Base-by-base conservation (phyloP, 306 rosid species). In the Adenanthera pavonina region DNA sequence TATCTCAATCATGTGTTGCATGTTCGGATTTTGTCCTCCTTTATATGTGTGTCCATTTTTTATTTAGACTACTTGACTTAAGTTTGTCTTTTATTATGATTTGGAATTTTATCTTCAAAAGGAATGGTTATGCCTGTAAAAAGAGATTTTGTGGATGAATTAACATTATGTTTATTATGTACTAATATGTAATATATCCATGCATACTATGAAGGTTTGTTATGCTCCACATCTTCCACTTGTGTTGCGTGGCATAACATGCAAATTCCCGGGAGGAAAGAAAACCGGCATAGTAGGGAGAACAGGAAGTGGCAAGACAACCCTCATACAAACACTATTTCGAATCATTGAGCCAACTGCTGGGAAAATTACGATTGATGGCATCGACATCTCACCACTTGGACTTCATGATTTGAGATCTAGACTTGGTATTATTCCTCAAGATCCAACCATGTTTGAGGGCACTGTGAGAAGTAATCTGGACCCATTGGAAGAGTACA, bases 361-460 rank as follows among this genome's bases (percentile, higher is more conserved):
- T 0, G 97, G 98, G 70, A 82, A 80, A 81, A 84, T 95, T 53
- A 77, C 82, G 74, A 89, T 95, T 25, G 98, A 92, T 69, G 76
- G 76, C 25, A 81, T 91, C 85, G 75, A 91, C 87, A 91, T 92
- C 78, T 80, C 88, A 4, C 75, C 85, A 1, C 85, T 95, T 20
- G 98, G 98, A 73, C 87, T 95, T 78, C 97, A 92, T 70, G 94
- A 95, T 90, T 81, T 95, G 85, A 82, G 95, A 78, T 90, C 86
- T 78, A 90, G 88, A 87, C 85, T 92, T 46, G 92, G 98, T 87
- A 92, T 92, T 53, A 95, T 95, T 78, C 97, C 98, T 76, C 97
- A 92, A 69, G 97, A 95, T 73, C 97, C 98, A 75, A 95, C 98
- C 60, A 95, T 95, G 95, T 95, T 95, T 80, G 97, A 91, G 83